A percentile compares a stretch with the other conserved stretches of the same genome.
phyloP scores from a whole-genome alignment of 2,329 filamentous ascomycete genomes.

The Dactylellina sp. region DNA sequence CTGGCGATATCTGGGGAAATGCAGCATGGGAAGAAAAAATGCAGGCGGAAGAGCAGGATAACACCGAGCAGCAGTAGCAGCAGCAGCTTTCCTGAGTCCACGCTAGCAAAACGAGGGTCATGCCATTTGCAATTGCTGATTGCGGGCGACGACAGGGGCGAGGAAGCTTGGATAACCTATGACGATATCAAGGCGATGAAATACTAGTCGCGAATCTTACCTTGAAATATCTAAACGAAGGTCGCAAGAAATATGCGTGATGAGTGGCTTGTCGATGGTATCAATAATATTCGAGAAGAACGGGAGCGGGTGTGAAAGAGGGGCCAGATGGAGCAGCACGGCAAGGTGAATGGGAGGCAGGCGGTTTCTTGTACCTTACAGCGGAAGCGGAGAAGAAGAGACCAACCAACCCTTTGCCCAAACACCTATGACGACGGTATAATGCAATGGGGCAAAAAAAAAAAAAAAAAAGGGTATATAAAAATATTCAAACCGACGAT shows the following conservation, averaged over 20 bases:
- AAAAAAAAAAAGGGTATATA: conserved; percentile 9
- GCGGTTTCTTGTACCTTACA: conserved; percentile 51
- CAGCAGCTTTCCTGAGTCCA: not conserved
- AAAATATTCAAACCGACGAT: conserved; percentile 5
- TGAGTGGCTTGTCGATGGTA: conserved; percentile 19
- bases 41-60: conserved; percentile 19
- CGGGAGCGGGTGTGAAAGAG: conserved; percentile 10
- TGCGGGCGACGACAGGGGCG: conserved; percentile 12
- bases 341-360: conserved; percentile 8
- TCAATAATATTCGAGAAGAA: conserved; percentile 21
- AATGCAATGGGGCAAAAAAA: not conserved
- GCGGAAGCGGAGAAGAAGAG: conserved; percentile 33
- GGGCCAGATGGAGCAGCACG: conserved; percentile 2
- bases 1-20: conserved; percentile 36
- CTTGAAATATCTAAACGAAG: conserved; percentile 31
- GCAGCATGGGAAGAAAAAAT: conserved; percentile 24
- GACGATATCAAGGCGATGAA: conserved; percentile 29
- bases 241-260: conserved; percentile 22
- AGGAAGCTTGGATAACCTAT: conserved; percentile 16
- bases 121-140: conserved; percentile 3
- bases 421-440: conserved; percentile 30
- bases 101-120: conserved; percentile 14
- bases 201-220: conserved; percentile 17
- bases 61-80: conserved; percentile 22
- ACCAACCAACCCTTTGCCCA: conserved; percentile 29